Evolutionary conservation across 2,329 filamentous ascomycete species (phyloP).

Genomic region (Paramyrothecium sp.): DNA sequence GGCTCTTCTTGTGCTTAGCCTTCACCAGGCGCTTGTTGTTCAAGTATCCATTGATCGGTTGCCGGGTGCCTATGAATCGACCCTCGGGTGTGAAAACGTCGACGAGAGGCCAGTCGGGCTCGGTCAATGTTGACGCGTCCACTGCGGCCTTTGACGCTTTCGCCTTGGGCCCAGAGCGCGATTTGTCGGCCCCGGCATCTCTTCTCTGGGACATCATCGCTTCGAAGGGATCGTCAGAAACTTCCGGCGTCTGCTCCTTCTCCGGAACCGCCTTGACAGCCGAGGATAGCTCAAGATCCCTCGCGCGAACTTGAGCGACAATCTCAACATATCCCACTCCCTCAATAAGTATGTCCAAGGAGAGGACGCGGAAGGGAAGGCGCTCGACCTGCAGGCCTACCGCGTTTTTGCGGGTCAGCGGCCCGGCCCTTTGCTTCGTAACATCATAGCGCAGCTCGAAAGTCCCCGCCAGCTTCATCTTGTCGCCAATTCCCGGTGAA

Average conservation of each 20-base stretch:
- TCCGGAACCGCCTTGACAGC: slow-evolving; percentile 13
- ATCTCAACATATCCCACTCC: slow-evolving; percentile 93
- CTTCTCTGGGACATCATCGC: slow-evolving; percentile 22
- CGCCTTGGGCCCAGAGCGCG: not conserved
- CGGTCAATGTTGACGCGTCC: slow-evolving; percentile 9
- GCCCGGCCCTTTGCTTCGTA: slow-evolving; percentile 74
- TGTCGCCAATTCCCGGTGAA: slow-evolving; percentile 52
- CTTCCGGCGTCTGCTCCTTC: slow-evolving; percentile 6
- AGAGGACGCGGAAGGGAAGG: slow-evolving; percentile 77
- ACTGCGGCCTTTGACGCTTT: slow-evolving; percentile 10
- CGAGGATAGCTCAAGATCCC: slow-evolving; percentile 28
- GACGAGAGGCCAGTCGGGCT: slow-evolving; percentile 63
- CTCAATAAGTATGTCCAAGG: slow-evolving; percentile 84
- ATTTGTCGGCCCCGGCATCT: slow-evolving; percentile 7
- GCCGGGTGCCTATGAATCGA: slow-evolving; percentile 67
- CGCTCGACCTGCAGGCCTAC: slow-evolving; percentile 62
- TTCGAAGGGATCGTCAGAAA: slow-evolving; percentile 18
- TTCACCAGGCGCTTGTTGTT: slow-evolving; percentile 55
- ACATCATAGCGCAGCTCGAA: slow-evolving; percentile 80
- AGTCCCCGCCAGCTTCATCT: slow-evolving; percentile 68
- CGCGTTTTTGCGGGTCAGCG: slow-evolving; percentile 63
- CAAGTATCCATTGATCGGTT: slow-evolving; percentile 71
- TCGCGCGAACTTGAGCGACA: slow-evolving; percentile 73
- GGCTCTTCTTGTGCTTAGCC: slow-evolving; percentile 44
- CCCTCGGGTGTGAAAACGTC: slow-evolving; percentile 86